Evolutionary conservation across 306 rosid species (phyloP), one percentile per base, ranked within the genome.

Genomic region (Lotus japonicus): DNA sequence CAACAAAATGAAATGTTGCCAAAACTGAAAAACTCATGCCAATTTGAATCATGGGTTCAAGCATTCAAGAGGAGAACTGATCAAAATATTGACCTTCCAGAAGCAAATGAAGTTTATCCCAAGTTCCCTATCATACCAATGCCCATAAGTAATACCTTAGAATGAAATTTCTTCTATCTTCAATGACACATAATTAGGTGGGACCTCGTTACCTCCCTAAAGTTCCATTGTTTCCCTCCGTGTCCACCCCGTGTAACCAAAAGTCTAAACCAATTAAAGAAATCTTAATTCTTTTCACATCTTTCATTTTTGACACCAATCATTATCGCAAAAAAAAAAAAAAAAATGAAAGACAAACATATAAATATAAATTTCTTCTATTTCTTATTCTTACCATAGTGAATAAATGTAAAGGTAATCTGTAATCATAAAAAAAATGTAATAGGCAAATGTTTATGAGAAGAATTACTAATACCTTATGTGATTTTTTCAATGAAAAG

Each of bases 51-150:
- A 43, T 62, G 60, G 2, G 26, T 45, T 73, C n/a, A n/a, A n/a
- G 26, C 26, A 21, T 81, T 61, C 17, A 39, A 68, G 55, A 55
- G 51, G 49, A 59, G 38, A 51, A 38, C 62, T 12, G 66, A 31
- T 69, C 68, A 13, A 51, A 49, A 26, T 45, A 72, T 79, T 81
- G 85, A 85, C 83, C 80, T 82, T 82, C 80, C 4, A 82, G 89
- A 88, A 50, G 43, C 11, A 8, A 12, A 53, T 2, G 38, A 65
- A 70, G 59, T 80, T 77, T 86, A 75, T 36, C 73, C 45, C 48
- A 38, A 33, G n/a, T n/a, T n/a, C n/a, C n/a, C n/a, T n/a, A n/a
- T 21, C 4, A 31, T 49, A 43, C 35, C 31, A 26, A 26, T 26
- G 31, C 31, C 31, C 2, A 1, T 3, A 26, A 26, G 31, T 26